phyloP scores from a whole-genome alignment of 371 early-diverging fungal species.

The Coemansia linderi region DNA sequence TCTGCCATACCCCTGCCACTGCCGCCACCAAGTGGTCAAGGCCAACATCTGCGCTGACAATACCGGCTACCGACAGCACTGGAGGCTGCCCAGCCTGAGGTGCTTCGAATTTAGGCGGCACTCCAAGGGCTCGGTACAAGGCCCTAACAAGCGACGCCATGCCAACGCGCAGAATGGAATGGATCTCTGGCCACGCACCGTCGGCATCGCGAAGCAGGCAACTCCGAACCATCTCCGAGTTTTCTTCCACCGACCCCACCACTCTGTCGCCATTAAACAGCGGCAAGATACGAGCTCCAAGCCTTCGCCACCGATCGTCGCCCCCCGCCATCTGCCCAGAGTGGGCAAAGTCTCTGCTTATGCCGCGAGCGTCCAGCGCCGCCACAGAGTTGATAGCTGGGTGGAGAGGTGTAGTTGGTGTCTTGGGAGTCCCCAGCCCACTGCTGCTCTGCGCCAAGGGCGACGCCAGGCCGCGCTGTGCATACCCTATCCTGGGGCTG shows the following conservation, averaged over 20 bases:
- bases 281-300: conserved; percentile 76
- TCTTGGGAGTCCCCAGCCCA: conserved; percentile 21
- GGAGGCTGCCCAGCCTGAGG: conserved; percentile 5
- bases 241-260: conserved; percentile 77
- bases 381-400: conserved; percentile 22
- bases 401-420: conserved; percentile 8
- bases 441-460: not conserved
- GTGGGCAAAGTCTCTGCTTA: conserved; percentile 2
- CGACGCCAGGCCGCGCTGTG: conserved; percentile 3
- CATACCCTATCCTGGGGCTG: conserved; percentile 6
- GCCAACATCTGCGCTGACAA: conserved; percentile 57
- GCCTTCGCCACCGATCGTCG: conserved; percentile 73
- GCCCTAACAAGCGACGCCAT: conserved; percentile 36
- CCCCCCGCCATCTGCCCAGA: conserved; percentile 11
- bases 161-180: conserved; percentile 30
- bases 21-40: conserved; percentile 73
- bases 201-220: conserved; percentile 28
- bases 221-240: conserved; percentile 70
- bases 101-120: conserved; percentile 28
- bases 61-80: conserved; percentile 11
- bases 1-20: conserved; percentile 81
- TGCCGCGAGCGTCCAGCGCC: conserved; percentile 30
- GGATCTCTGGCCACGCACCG: conserved; percentile 34
- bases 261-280: conserved; percentile 86
- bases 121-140: conserved; percentile 15